Evolutionary conservation across 2,329 filamentous ascomycete genomes (phyloP).

Genomic region (Neopestalotiopsis rosae): DNA sequence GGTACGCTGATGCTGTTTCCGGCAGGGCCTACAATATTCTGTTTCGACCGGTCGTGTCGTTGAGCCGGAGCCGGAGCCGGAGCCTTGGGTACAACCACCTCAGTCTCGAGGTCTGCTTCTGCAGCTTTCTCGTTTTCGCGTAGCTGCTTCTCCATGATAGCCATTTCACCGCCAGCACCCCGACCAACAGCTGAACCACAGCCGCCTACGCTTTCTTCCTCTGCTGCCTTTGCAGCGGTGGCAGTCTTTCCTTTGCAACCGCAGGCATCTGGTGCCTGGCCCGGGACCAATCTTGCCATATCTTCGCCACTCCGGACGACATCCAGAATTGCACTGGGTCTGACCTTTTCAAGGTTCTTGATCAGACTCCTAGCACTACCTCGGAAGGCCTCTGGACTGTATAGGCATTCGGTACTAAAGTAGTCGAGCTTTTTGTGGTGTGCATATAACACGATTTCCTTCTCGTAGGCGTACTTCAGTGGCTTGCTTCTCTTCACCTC

Average conservation of each 20-base stretch:
- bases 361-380: constrained; percentile 91
- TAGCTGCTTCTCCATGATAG: constrained; percentile 78
- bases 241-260: constrained; percentile 51
- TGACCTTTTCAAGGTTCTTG: constrained; percentile 91
- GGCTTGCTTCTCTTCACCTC: constrained; percentile 96
- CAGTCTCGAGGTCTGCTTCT: constrained; percentile 66
- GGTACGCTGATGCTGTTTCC: constrained; percentile 29
- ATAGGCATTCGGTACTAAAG: constrained; percentile 98
- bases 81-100: constrained; percentile 54
- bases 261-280: constrained; percentile 53
- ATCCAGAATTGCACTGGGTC: constrained; percentile 92
- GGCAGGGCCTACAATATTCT: constrained; percentile 39
- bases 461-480: constrained; percentile 97
- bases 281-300: constrained; percentile 86
- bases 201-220: constrained; percentile 68
- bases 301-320: constrained; percentile 95
- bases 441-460: constrained; percentile 97
- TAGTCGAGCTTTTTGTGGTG: constrained; percentile 97
- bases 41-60: constrained; percentile 39
- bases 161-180: constrained; percentile 77
- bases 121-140: constrained; percentile 66
- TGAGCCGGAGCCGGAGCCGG: constrained; percentile 38
- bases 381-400: constrained; percentile 95
- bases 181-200: constrained; percentile 76
- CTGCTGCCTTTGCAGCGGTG: constrained; percentile 31